A percentile compares a stretch with the other conserved stretches of the same genome.
These are phyloP conservation scores for Mollisiaceae sp. DNA, from an alignment of 2,329 filamentous ascomycete species.

Conservation along the genomic window DNA sequence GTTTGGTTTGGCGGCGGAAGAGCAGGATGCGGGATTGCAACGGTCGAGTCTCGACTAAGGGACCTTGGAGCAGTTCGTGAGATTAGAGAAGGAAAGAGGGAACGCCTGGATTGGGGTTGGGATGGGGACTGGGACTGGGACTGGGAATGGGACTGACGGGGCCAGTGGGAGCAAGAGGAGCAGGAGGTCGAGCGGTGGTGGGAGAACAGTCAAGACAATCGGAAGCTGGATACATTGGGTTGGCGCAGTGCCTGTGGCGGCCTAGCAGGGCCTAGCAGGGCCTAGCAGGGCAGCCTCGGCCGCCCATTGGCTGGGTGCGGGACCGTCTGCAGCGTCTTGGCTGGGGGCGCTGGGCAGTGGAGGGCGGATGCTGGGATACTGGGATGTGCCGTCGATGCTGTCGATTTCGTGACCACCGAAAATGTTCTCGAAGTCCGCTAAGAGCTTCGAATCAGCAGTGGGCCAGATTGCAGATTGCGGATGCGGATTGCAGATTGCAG, in stretches of 20 bases:
- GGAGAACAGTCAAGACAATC: not conserved
- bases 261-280: not conserved
- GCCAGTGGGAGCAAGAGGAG: too few relatives aligned
- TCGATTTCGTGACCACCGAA: conserved; percentile 6
- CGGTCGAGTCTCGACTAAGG: not conserved
- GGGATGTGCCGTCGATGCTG: not conserved
- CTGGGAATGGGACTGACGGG: not conserved
- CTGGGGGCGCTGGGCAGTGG: not conserved
- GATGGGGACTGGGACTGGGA: not conserved
- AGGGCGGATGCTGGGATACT: too few relatives aligned
- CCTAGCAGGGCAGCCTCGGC: not conserved
- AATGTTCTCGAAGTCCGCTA: conserved; percentile 27
- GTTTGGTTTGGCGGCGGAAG: not conserved
- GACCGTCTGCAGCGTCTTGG: not conserved
- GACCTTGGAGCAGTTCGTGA: not conserved
- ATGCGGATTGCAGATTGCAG: not conserved
- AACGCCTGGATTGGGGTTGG: not conserved
- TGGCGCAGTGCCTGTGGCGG: not conserved
- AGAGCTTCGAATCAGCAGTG: conserved; percentile 22
- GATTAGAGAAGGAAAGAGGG: conserved; percentile 8
- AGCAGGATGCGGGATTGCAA: not conserved
- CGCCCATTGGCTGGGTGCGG: conserved; percentile 6
- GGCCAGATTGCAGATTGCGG: not conserved
- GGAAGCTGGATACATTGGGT: conserved; percentile 1
- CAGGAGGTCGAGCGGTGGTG: too few relatives aligned